Evolutionary conservation across 2,329 filamentous ascomycete species (phyloP), one percentile per base, ranked within the genome.

Genomic region (Ambrosiella xylebori): DNA sequence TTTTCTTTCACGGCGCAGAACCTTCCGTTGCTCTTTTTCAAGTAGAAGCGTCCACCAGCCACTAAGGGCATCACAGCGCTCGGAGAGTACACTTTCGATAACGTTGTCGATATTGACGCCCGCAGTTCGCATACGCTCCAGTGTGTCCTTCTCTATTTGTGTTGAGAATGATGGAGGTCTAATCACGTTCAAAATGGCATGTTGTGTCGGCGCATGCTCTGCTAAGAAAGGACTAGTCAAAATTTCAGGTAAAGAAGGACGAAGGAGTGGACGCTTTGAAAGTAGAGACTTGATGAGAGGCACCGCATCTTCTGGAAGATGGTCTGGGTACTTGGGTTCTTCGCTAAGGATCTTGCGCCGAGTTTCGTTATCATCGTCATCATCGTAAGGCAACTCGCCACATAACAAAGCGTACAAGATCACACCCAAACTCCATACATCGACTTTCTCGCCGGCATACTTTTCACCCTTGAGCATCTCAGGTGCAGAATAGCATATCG

Each of bases 401-500:
- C 84, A 88, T 35, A 94, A 73, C 59, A 94, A 72, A 54, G 88
- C 87, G 66, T 90, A 93, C 1, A 93, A 74, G 61, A 94, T 93
- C 58, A 94, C 84, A 11, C 88, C 87, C 63, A 94, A 68, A 66
- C 88, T 93, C 88, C 88, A 98, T 3, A 98, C 89, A 66, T 98
- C 93, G 54, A 98, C 91, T 73, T 96, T 97, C 73, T 96, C 89
- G 35, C 89, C 91, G 0, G 90, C 93, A 68, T 98, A 98, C 70
- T 95, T 97, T 69, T 98, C 93, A 44, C 90, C 93, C 69, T 93
- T 95, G 45, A 98, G 77, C 93, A 98, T 98, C 70, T 98, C 93
- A 1, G 93, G 93, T 1, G 93, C 93, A 57, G 89, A 95, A 71
- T 98, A 98, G 72, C 91, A 97, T 62, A 98, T 85, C 0, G 93